phyloP scores from a whole-genome alignment of 2,329 filamentous ascomycete species.

The Pestalotiopsis sp. region DNA sequence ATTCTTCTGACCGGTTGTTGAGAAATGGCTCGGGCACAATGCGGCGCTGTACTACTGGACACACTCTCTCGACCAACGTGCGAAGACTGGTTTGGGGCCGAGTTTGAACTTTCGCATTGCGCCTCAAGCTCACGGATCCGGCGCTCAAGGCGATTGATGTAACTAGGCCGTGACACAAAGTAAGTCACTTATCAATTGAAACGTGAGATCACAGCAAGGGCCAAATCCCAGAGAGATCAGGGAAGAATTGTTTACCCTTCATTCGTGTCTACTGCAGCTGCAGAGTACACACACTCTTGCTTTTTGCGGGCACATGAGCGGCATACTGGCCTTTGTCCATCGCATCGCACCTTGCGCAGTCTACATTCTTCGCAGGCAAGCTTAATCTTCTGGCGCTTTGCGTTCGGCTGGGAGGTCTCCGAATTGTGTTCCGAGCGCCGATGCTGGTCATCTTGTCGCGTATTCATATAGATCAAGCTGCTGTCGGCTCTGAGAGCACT shows the following conservation, averaged over 20 bases:
- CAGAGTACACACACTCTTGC: not conserved
- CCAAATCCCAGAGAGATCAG: not conserved
- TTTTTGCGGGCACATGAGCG: not conserved
- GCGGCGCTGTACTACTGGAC: not conserved
- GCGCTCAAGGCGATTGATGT: not conserved
- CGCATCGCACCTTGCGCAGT: not conserved
- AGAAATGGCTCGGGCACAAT: not conserved
- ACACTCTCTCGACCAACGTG: not conserved
- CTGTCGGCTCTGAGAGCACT: not conserved
- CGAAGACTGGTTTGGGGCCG: not conserved
- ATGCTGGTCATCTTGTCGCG: not conserved
- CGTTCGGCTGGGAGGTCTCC: not conserved
- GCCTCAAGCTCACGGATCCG: not conserved
- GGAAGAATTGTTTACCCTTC: not conserved
- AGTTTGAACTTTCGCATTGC: not conserved
- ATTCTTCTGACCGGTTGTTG: not conserved
- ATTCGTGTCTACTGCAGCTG: not conserved
- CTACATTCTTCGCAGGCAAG: not conserved
- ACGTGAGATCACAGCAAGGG: not conserved
- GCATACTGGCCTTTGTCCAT: not conserved
- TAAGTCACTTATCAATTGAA: not conserved
- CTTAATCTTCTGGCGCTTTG: not conserved
- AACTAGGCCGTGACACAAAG: not conserved
- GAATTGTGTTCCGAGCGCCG: not conserved
- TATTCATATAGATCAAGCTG: not conserved